phyloP scores from a whole-genome alignment of 768 basidiomycete species.

The Amylocystis lapponica region DNA sequence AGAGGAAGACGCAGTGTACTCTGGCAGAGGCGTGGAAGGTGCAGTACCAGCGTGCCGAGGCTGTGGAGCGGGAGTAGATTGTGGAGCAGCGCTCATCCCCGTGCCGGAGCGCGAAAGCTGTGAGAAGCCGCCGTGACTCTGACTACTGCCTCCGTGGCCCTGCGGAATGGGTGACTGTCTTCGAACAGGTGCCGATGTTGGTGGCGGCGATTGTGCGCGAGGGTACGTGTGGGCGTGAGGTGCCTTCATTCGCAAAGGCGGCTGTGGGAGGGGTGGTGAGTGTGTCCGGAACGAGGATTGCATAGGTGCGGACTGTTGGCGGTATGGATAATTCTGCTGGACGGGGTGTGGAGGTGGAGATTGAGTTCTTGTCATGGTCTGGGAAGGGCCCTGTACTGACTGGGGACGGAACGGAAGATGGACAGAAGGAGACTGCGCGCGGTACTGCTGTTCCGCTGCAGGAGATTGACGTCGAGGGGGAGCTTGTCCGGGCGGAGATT shows the following conservation, averaged over 20 bases:
- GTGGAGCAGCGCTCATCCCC: neutral
- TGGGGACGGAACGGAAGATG: neutral
- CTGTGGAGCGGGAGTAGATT: neutral
- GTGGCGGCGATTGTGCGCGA: slow-evolving; percentile 11
- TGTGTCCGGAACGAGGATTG: slow-evolving; percentile 1
- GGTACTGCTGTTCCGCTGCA: neutral
- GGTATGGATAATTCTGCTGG: no score
- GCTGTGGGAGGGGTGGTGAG: neutral
- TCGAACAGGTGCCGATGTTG: slow-evolving; percentile 5
- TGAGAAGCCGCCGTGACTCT: neutral
- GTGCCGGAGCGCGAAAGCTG: slow-evolving; percentile 1
- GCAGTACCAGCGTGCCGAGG: slow-evolving; percentile 7
- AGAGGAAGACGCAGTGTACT: slow-evolving; percentile 11
- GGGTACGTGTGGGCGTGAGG: slow-evolving; percentile 6
- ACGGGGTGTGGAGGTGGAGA: slow-evolving; percentile 5
- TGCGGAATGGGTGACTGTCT: slow-evolving; percentile 12
- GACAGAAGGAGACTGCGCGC: neutral
- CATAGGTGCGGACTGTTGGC: neutral
- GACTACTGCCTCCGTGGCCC: slow-evolving; percentile 2
- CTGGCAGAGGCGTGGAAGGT: slow-evolving; percentile 13
- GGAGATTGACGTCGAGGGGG: neutral
- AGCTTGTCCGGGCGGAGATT: slow-evolving; percentile 2
- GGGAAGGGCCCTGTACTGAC: no score
- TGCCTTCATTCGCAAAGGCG: slow-evolving; percentile 1
- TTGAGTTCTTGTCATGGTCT: no score